A percentile compares a stretch with the other conserved stretches of the same genome.
These are phyloP conservation scores for Oropetium thomaeum DNA, from an alignment of 176 grass and related monocot genomes.

Conservation along the genomic window DNA sequence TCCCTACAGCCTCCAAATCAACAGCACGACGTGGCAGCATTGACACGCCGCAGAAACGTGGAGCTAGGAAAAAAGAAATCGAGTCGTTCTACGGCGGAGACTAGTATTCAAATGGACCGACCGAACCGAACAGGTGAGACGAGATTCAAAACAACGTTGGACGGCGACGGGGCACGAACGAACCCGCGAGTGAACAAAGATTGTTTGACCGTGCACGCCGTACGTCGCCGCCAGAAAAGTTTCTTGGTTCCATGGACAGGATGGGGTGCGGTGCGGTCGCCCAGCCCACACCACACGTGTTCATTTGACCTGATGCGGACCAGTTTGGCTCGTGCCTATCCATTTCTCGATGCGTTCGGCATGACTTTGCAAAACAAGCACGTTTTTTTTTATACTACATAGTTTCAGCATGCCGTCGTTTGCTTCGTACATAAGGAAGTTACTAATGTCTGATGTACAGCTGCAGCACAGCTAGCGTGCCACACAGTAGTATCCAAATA, in stretches of 20 bases:
- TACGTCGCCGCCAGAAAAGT: not conserved
- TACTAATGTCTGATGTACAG: not conserved
- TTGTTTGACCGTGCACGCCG: too few relatives aligned
- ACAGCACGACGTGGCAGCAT: too few relatives aligned
- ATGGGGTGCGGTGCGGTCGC: not conserved
- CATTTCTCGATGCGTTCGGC: not conserved
- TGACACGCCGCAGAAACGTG: too few relatives aligned
- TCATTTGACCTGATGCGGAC: not conserved
- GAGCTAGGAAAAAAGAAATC: too few relatives aligned
- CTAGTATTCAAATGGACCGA: too few relatives aligned
- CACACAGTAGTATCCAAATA: too few relatives aligned
- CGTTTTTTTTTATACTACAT: not conserved
- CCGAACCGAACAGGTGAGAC: too few relatives aligned
- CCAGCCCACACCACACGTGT: not conserved
- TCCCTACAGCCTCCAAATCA: too few relatives aligned
- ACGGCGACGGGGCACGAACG: too few relatives aligned
- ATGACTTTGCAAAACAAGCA: not conserved
- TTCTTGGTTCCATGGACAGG: not conserved
- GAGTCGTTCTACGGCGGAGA: too few relatives aligned
- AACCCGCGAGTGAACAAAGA: too few relatives aligned
- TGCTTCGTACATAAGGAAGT: not conserved
- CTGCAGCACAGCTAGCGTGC: not conserved
- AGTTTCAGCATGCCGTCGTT: not conserved
- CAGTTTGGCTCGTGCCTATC: not conserved
- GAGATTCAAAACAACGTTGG: too few relatives aligned